Percentiles rank a stretch among this genome's conserved stretches.
Conservation (phyloP, 1,284 basidiomycete genomes). For the Abortiporus biennis region DNA sequence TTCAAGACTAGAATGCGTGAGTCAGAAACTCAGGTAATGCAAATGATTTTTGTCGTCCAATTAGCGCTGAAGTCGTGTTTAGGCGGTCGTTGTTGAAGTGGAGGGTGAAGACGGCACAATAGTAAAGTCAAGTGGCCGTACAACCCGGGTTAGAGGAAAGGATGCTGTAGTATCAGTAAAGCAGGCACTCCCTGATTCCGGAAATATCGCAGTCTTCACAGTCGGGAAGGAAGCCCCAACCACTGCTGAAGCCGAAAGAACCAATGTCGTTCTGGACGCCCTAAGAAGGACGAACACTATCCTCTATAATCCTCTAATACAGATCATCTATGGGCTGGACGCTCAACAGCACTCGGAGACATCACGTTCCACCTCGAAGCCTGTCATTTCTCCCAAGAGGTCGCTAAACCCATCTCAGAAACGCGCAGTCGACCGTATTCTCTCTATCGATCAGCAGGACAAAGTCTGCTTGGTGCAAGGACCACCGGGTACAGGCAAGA, state of each 20-base stretch:
- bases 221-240: constrained; percentile 17
- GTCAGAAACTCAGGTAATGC: constrained; percentile 13
- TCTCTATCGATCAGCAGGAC: constrained; percentile 30
- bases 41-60: too few species aligned
- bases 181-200: constrained; percentile 3
- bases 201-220: constrained; percentile 15
- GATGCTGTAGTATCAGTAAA: constrained; percentile 8
- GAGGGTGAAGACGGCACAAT: too few species aligned
- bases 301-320: too few species aligned
- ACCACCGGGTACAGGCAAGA: constrained; percentile 39
- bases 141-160: constrained; percentile 9
- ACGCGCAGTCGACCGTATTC: constrained; percentile 46
- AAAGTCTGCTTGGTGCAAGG: constrained; percentile 54
- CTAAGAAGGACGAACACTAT: constrained; percentile 7
- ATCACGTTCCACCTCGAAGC: too few species aligned
- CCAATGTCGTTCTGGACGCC: constrained; percentile 4
- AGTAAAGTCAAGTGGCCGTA: constrained; percentile 6
- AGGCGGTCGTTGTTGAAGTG: too few species aligned
- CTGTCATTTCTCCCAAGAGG: too few species aligned
- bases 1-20: constrained; percentile 18
- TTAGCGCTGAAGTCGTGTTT: too few species aligned
- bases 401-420: constrained; percentile 51
- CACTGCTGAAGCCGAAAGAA: constrained; percentile 13
- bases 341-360: too few species aligned
- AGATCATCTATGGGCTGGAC: too few species aligned